These are phyloP conservation scores for Fusarium nisikadoi DNA, from an alignment of 2,329 filamentous ascomycete species.

Conservation along the genomic window DNA sequence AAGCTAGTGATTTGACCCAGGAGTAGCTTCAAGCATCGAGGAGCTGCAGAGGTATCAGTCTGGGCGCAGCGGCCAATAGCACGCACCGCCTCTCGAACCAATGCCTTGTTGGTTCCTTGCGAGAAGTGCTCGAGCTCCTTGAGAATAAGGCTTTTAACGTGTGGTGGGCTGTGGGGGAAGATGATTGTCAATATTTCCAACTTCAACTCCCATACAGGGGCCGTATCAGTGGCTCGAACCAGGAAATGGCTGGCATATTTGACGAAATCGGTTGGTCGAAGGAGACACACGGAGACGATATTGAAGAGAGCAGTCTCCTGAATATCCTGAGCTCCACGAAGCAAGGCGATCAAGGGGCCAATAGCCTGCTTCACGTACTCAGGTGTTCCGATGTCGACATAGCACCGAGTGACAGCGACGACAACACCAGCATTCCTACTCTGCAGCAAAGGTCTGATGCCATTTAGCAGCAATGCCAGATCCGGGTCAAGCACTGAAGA, in stretches of 20 bases:
- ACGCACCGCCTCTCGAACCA: conserved; percentile 89
- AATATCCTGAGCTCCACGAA: conserved; percentile 87
- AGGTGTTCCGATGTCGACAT: conserved; percentile 82
- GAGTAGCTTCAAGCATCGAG: conserved; percentile 83
- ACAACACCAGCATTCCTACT: conserved; percentile 95
- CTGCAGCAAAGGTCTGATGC: conserved; percentile 85
- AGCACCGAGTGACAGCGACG: conserved; percentile 85
- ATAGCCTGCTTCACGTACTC: conserved; percentile 80
- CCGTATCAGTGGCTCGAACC: conserved; percentile 80
- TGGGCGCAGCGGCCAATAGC: conserved; percentile 96
- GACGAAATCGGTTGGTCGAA: conserved; percentile 81
- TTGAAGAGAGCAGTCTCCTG: conserved; percentile 93
- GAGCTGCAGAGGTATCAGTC: conserved; percentile 74
- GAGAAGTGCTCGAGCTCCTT: conserved; percentile 96
- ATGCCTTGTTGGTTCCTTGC: conserved; percentile 73
- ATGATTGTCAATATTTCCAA: conserved; percentile 90
- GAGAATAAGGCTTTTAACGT: conserved; percentile 86
- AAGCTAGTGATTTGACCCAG: conserved; percentile 88
- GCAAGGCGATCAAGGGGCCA: conserved; percentile 85
- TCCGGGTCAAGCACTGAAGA: conserved; percentile 78
- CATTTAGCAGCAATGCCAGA: conserved; percentile 80
- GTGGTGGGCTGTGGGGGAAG: conserved; percentile 81
- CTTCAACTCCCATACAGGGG: conserved; percentile 89
- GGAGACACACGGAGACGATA: conserved; percentile 90
- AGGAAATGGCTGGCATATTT: conserved; percentile 91